Conservation (phyloP, 305 asterid genomes). For the Solanum chacoense region DNA sequence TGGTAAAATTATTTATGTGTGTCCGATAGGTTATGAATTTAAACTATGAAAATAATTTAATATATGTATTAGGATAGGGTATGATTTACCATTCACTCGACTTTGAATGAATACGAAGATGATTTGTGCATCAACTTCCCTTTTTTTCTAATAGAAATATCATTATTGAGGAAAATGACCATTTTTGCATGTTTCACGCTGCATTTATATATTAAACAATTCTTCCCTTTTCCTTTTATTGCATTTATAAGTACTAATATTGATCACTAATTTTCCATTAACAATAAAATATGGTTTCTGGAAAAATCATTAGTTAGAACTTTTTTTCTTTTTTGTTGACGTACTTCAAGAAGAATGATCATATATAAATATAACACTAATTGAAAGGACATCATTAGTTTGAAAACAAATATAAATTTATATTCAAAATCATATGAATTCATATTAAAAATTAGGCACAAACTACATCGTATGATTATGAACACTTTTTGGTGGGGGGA, state of each 20-base stretch:
- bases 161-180: not conserved
- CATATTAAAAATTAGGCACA: not conserved
- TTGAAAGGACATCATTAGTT: not conserved
- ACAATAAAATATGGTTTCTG: not conserved
- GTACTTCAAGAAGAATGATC: not conserved
- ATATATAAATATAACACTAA: not conserved
- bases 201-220: not conserved
- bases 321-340: not conserved
- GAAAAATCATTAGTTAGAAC: not conserved
- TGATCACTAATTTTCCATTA: not conserved
- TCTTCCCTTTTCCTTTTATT: not conserved
- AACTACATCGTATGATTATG: not conserved
- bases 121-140: not conserved
- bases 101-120: not conserved
- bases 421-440: not conserved
- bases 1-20: not conserved
- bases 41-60: not conserved
- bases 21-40: rapidly evolving
- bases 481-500: not conserved
- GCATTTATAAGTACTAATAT: not conserved
- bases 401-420: not conserved
- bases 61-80: too few relatives aligned
- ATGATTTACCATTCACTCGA: rapidly evolving
- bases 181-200: not conserved
- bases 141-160: too few relatives aligned